These are phyloP conservation scores for Macaranga tanarius DNA, from an alignment of 441 rosid genomes.

Conservation along the genomic window DNA sequence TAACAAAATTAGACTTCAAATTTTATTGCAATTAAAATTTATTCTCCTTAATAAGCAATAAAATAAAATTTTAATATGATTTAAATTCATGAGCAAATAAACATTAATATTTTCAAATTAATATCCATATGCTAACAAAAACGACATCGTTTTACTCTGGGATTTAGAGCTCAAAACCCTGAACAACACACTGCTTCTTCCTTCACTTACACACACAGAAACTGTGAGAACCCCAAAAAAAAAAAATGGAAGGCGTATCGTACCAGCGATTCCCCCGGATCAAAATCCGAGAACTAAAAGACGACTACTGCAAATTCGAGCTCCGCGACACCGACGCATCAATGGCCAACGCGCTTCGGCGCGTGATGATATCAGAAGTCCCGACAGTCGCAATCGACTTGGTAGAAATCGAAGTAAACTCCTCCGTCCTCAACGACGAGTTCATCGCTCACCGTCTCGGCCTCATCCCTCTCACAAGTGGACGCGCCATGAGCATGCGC, in stretches of 20 bases:
- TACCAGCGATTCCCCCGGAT: slow-evolving; percentile 89
- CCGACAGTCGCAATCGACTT: slow-evolving; percentile 95
- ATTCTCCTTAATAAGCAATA: too few relatives aligned
- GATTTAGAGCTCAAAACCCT: too few relatives aligned
- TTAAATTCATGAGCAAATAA: too few relatives aligned
- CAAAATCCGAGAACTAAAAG: slow-evolving; percentile 75
- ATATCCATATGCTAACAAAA: too few relatives aligned
- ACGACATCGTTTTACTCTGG: too few relatives aligned
- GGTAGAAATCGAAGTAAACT: slow-evolving; percentile 87
- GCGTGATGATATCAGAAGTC: slow-evolving; percentile 92
- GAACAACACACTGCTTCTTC: too few relatives aligned
- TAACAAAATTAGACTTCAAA: too few relatives aligned
- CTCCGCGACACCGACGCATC: slow-evolving; percentile 89
- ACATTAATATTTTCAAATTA: too few relatives aligned
- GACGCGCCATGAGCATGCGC: slow-evolving; percentile 90
- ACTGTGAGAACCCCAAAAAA: too few relatives aligned
- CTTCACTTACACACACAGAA: too few relatives aligned
- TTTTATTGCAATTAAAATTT: too few relatives aligned
- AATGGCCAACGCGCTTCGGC: slow-evolving; percentile 95
- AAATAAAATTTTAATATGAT: too few relatives aligned
- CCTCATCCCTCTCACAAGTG: slow-evolving; percentile 83
- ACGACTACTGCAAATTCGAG: slow-evolving; percentile 83
- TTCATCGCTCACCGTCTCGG: slow-evolving; percentile 95
- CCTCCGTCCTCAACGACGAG: slow-evolving; percentile 94
- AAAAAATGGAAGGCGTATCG: slow-evolving; percentile 59